Percentiles rank a stretch among this genome's conserved stretches.
Evolutionary conservation across 192 early-diverging fungal species (phyloP).

Genomic region (Backusella mclennaniae): DNA sequence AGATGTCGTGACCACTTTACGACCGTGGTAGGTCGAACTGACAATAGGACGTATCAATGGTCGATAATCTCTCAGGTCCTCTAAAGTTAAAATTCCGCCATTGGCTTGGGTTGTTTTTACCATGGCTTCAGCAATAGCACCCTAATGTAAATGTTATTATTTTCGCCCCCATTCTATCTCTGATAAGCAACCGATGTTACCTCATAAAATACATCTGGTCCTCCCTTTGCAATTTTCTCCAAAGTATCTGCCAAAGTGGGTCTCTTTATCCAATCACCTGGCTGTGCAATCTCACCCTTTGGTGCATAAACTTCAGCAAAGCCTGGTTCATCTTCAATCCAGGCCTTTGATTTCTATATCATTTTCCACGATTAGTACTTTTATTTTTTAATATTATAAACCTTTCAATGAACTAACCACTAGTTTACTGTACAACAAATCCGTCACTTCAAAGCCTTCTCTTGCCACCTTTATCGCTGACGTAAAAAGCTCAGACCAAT

Average conservation of each 20-base stretch:
- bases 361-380: not conserved
- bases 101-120: slow-evolving; percentile 57
- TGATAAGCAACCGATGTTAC: not conserved
- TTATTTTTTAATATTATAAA: not conserved
- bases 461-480: slow-evolving; percentile 72
- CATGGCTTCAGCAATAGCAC: slow-evolving; percentile 66
- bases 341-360: slow-evolving; percentile 13
- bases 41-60: slow-evolving; percentile 58
- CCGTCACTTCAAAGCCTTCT: slow-evolving; percentile 61
- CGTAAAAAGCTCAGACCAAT: slow-evolving; percentile 78
- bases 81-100: slow-evolving; percentile 75
- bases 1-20: slow-evolving; percentile 64
- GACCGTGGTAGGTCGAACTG: slow-evolving; percentile 76
- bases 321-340: slow-evolving; percentile 42
- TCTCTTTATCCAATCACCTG: slow-evolving; percentile 69
- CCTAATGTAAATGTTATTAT: slow-evolving; percentile 35
- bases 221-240: slow-evolving; percentile 58
- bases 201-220: slow-evolving; percentile 53
- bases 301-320: slow-evolving; percentile 66
- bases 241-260: slow-evolving; percentile 59
- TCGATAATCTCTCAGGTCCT: slow-evolving; percentile 72
- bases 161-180: not conserved
- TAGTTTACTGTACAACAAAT: slow-evolving; percentile 35
- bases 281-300: slow-evolving; percentile 60
- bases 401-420: slow-evolving; percentile 5